Percentiles rank a stretch among this genome's conserved stretches.
Conservation (phyloP, 345 rosid genomes). For the thale cress (Arabidopsis thaliana) region DNA sequence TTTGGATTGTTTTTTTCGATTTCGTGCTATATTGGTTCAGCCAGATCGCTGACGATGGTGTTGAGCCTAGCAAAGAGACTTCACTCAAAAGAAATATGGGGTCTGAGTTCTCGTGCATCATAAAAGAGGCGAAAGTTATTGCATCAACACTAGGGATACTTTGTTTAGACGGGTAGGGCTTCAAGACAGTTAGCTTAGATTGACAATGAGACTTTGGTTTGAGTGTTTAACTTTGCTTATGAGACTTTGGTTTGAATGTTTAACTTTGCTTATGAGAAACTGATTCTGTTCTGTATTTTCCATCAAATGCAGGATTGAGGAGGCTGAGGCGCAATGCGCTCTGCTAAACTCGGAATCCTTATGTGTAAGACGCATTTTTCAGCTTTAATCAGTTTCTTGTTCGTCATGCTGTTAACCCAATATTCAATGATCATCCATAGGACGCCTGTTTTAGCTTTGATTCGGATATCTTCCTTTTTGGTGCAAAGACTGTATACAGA, state of each 20-base stretch:
- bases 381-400: slow-evolving; percentile 22
- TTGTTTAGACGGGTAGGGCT: slow-evolving; percentile 84
- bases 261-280: neutral
- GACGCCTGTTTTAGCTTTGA: slow-evolving; percentile 95
- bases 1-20: neutral
- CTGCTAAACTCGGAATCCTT: slow-evolving; percentile 74
- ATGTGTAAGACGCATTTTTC: slow-evolving; percentile 64
- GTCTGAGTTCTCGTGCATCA: slow-evolving; percentile 86
- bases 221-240: slow-evolving; percentile 6
- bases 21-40: slow-evolving; percentile 35
- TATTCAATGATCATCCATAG: slow-evolving; percentile 48
- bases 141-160: slow-evolving; percentile 85
- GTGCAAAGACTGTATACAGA: slow-evolving; percentile 90
- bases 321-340: slow-evolving; percentile 97
- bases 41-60: slow-evolving; percentile 60
- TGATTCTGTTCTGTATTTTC: slow-evolving; percentile 14
- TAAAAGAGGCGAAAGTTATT: slow-evolving; percentile 81
- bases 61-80: slow-evolving; percentile 49
- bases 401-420: slow-evolving; percentile 15
- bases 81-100: slow-evolving; percentile 88
- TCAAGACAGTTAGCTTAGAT: neutral
- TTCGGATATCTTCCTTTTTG: slow-evolving; percentile 93
- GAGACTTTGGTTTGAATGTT: slow-evolving; percentile 11
- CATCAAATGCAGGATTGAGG: slow-evolving; percentile 69
- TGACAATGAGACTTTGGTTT: slow-evolving; percentile 9